These are phyloP conservation scores for Dovyalis caffra DNA, from an alignment of 345 rosid species.

Conservation along the genomic window DNA sequence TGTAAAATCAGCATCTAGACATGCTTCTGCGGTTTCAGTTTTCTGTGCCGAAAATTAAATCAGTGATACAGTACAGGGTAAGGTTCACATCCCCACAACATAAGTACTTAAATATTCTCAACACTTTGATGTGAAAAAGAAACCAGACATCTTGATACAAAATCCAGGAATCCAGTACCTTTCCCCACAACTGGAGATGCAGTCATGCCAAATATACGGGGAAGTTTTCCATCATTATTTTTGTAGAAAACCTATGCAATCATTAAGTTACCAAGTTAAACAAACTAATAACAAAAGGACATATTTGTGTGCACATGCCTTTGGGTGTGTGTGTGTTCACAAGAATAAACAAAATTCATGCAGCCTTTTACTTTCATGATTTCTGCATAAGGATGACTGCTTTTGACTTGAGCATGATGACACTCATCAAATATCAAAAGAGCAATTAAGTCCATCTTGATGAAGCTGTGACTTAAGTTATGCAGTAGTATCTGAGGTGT, in stretches of 20 bases:
- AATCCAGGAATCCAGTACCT: constrained; percentile 46
- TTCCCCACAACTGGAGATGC: constrained; percentile 94
- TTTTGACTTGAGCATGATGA: constrained; percentile 87
- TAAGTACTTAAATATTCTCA: background rate
- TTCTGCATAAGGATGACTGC: constrained; percentile 84
- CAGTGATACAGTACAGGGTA: too few relatives aligned
- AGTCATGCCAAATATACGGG: constrained; percentile 97
- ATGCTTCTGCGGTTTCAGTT: too few relatives aligned
- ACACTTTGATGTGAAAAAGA: background rate
- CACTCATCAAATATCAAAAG: constrained; percentile 93
- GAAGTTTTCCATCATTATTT: constrained; percentile 43
- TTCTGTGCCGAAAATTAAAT: too few relatives aligned
- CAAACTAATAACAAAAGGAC: background rate
- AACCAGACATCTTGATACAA: constrained; percentile 6
- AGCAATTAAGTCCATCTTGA: constrained; percentile 82
- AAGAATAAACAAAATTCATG: constrained; percentile 6
- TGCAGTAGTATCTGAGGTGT: constrained; percentile 75
- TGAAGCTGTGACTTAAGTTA: constrained; percentile 78
- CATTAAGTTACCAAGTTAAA: constrained; percentile 26
- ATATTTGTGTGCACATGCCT: background rate
- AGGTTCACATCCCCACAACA: too few relatives aligned
- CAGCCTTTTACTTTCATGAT: constrained; percentile 77
- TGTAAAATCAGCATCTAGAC: too few relatives aligned
- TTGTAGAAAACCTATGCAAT: constrained; percentile 67
- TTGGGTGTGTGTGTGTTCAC: background rate